Conservation (phyloP, 352 stramenopile genomes). For the Phytophthora fragariaefolia region DNA sequence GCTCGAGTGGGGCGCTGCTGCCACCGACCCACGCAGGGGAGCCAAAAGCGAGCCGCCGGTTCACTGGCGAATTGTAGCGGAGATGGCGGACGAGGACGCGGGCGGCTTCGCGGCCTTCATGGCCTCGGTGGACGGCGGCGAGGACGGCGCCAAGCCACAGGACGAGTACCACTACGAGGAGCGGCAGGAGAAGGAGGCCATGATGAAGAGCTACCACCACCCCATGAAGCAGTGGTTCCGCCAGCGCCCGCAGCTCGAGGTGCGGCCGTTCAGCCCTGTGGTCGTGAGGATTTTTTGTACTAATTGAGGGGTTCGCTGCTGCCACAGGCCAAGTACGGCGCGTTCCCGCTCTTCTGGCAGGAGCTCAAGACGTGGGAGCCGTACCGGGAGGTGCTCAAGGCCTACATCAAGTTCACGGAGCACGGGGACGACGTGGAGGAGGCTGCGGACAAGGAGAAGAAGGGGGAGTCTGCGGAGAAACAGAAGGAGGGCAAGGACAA, state of each 20-base stretch:
- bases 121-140: conserved; percentile 51
- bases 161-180: conserved; percentile 88
- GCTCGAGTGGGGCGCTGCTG: too few species aligned
- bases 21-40: too few species aligned
- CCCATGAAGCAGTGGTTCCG: conserved; percentile 91
- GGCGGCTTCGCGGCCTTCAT: conserved; percentile 80
- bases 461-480: conserved; percentile 6
- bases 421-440: conserved; percentile 36
- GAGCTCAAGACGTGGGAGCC: conserved; percentile 94
- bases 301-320: too few species aligned
- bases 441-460: conserved; percentile 5
- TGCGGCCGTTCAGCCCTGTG: too few species aligned
- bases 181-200: conserved; percentile 85
- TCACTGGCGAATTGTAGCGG: conserved; percentile 2
- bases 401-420: conserved; percentile 89
- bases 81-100: conserved; percentile 56
- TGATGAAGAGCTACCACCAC: conserved; percentile 90
- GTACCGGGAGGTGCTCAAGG: conserved; percentile 92
- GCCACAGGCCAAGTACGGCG: conserved; percentile 86
- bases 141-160: conserved; percentile 18
- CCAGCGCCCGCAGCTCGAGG: conserved; percentile 58
- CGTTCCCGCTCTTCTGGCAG: conserved; percentile 95
- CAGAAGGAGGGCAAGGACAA: conserved; percentile 18
- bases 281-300: too few species aligned
- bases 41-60: background rate